Percentiles rank a stretch among this genome's conserved stretches.
phyloP scores from a whole-genome alignment of 352 stramenopile species.

The Phytopythium cucurbitacearum region DNA sequence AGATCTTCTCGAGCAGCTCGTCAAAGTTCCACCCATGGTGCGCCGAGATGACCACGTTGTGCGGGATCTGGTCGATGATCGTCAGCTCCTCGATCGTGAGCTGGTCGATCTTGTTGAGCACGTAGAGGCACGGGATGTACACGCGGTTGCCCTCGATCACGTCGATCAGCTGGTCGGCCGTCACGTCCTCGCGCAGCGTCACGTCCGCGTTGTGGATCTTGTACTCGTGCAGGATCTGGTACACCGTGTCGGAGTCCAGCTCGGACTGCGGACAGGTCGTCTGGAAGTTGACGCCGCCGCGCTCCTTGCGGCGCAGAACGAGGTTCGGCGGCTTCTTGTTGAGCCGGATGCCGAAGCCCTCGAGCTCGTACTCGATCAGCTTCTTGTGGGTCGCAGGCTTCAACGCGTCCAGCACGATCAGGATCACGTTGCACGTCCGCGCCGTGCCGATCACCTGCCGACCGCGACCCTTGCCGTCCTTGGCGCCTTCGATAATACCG shows the following conservation, averaged over 20 bases:
- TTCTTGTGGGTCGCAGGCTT: conserved; percentile 99
- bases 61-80: conserved; percentile 97
- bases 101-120: conserved; percentile 99
- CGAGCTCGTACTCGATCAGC: conserved; percentile 98
- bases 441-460: conserved; percentile 97
- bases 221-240: conserved; percentile 97
- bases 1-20: conserved; percentile 95
- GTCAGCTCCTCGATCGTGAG: conserved; percentile 98
- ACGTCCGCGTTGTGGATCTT: conserved; percentile 98
- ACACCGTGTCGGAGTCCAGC: conserved; percentile 93
- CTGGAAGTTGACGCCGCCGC: conserved; percentile 97
- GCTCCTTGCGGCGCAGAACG: conserved; percentile 96
- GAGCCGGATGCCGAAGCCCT: conserved; percentile 98
- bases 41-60: conserved; percentile 97
- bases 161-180: conserved; percentile 98
- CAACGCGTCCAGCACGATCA: conserved; percentile 97
- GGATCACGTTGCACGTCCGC: conserved; percentile 97
- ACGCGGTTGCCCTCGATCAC: conserved; percentile 98
- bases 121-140: conserved; percentile 98
- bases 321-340: conserved; percentile 98
- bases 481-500: conserved; percentile 98
- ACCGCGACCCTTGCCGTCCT: conserved; percentile 96
- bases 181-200: conserved; percentile 94
- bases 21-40: conserved; percentile 98
- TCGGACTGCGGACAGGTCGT: conserved; percentile 89